These are phyloP conservation scores for Xylariaceae sp. DNA, from an alignment of 2,329 filamentous ascomycete species.

Conservation along the genomic window DNA sequence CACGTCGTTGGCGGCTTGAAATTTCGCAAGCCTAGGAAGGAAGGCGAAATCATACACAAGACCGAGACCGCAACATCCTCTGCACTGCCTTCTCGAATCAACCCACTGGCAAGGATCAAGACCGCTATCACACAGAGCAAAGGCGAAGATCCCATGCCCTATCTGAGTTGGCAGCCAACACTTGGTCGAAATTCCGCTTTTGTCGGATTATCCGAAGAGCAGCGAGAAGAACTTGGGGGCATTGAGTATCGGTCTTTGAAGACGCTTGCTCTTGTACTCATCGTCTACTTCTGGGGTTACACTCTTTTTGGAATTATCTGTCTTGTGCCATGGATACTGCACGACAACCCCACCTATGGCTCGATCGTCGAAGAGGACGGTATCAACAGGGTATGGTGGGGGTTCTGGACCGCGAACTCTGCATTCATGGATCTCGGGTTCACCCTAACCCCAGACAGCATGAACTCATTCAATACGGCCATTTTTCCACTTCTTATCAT, in stretches of 20 bases:
- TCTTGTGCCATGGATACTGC: conserved; percentile 75
- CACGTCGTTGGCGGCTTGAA: conserved; percentile 38
- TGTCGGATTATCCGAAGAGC: conserved; percentile 79
- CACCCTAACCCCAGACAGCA: conserved; percentile 87
- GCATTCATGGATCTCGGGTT: conserved; percentile 95
- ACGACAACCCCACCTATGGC: conserved; percentile 57
- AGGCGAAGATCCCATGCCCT: conserved; percentile 64
- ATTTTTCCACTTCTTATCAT: conserved; percentile 72
- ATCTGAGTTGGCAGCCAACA: conserved; percentile 91
- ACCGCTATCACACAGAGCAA: conserved; percentile 51
- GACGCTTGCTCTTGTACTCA: conserved; percentile 73
- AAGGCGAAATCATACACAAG: conserved; percentile 34
- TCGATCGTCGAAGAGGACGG: conserved; percentile 57
- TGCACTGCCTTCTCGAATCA: conserved; percentile 10
- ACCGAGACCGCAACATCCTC: conserved; percentile 28
- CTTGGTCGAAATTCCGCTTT: conserved; percentile 92
- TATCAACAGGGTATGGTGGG: conserved; percentile 79
- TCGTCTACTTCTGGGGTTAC: conserved; percentile 79
- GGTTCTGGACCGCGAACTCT: conserved; percentile 80
- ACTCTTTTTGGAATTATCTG: conserved; percentile 71
- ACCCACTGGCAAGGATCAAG: conserved; percentile 50
- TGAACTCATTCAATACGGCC: conserved; percentile 80
- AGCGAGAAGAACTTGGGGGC: conserved; percentile 90
- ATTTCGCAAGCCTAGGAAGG: conserved; percentile 38
- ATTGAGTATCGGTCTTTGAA: conserved; percentile 95